phyloP scores from a whole-genome alignment of 78 protist species.

The Blattamonas nauphoetae region DNA sequence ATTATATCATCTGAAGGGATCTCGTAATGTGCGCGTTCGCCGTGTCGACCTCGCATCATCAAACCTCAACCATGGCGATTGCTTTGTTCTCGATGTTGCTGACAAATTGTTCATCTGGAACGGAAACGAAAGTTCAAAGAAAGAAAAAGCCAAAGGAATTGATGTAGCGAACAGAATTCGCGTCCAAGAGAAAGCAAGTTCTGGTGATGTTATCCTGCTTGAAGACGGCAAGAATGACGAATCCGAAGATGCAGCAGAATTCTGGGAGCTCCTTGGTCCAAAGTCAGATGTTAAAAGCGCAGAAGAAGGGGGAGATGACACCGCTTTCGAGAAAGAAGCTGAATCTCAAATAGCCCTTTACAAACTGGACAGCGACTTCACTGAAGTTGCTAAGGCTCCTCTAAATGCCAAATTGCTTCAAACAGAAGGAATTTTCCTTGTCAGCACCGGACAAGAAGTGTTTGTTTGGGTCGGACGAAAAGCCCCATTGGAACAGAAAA shows the following conservation, averaged over 20 bases:
- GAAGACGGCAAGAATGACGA: constrained; percentile 25
- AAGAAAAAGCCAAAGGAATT: constrained; percentile 37
- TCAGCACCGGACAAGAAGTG: constrained; percentile 37
- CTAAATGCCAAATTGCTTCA: constrained; percentile 20
- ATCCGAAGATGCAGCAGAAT: background rate
- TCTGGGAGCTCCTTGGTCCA: constrained; percentile 31
- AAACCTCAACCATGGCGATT: constrained; percentile 54
- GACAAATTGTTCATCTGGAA: constrained; percentile 20
- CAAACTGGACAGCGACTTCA: background rate
- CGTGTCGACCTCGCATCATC: constrained; percentile 1
- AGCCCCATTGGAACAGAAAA: constrained; percentile 15
- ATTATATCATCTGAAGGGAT: constrained; percentile 56
- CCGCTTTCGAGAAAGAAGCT: background rate
- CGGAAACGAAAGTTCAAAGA: constrained; percentile 12
- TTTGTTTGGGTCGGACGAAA: constrained; percentile 54
- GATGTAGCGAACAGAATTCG: constrained; percentile 19
- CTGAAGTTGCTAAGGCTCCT: constrained; percentile 9
- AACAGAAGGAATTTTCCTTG: constrained; percentile 36
- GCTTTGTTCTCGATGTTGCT: constrained; percentile 40
- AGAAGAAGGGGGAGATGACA: constrained; percentile 36
- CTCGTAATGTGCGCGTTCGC: constrained; percentile 16
- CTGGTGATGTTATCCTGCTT: background rate
- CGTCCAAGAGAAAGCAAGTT: constrained; percentile 35
- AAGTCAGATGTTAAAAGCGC: constrained; percentile 13
- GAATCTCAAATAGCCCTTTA: background rate